A percentile compares a stretch with the other conserved stretches of the same genome.
phyloP scores from a whole-genome alignment of 352 stramenopile genomes.

The Phytophthora syringae region DNA sequence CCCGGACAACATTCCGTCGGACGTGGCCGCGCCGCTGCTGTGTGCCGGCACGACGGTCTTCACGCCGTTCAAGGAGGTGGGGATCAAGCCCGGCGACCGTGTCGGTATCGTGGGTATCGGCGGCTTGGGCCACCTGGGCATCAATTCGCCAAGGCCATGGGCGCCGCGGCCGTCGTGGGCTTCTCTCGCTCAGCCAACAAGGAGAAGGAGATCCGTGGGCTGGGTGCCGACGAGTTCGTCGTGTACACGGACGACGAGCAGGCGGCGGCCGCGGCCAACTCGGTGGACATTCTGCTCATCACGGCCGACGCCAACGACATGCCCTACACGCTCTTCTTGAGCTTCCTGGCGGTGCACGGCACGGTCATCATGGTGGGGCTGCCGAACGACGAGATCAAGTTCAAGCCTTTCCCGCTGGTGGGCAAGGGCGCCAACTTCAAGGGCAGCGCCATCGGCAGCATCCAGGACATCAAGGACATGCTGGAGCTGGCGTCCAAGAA shows the following conservation, averaged over 20 bases:
- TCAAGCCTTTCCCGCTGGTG: constrained; percentile 61
- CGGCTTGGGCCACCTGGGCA: constrained; percentile 84
- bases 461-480: constrained; percentile 84
- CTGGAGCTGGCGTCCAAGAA: constrained; percentile 82
- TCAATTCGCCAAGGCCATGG: constrained; percentile 86
- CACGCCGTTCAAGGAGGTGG: constrained; percentile 35
- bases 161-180: constrained; percentile 55
- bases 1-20: constrained; percentile 68
- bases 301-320: constrained; percentile 69
- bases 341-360: constrained; percentile 59
- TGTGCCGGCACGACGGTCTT: constrained; percentile 2
- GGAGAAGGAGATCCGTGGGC: constrained; percentile 48
- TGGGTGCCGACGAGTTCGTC: constrained; percentile 76
- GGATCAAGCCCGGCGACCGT: constrained; percentile 52
- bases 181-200: constrained; percentile 77
- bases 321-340: constrained; percentile 59
- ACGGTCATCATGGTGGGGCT: constrained; percentile 74
- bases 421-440: constrained; percentile 43
- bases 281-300: constrained; percentile 77
- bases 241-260: constrained; percentile 56
- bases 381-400: constrained; percentile 66
- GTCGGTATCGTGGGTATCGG: constrained; percentile 86
- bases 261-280: constrained; percentile 24
- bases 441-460: constrained; percentile 54
- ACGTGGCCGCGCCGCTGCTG: constrained; percentile 59